phyloP scores from a whole-genome alignment of 257 asterid genomes.

The Thymus mandschuricus region DNA sequence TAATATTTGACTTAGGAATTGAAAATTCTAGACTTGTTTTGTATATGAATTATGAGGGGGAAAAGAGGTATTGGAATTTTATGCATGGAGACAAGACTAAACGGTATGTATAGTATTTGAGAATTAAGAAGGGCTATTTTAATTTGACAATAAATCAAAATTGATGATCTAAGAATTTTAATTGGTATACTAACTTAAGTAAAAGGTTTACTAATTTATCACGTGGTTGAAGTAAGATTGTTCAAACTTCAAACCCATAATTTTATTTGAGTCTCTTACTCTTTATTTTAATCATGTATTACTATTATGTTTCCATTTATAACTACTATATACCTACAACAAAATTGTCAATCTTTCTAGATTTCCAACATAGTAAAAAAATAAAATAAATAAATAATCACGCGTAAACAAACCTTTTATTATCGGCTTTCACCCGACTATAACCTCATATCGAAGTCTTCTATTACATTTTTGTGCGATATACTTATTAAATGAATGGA shows the following conservation, averaged over 20 bases:
- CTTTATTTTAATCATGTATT: too few species aligned
- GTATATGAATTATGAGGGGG: background rate
- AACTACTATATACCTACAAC: background rate
- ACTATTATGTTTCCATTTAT: background rate
- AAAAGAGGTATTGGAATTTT: too few species aligned
- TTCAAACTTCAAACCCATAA: background rate
- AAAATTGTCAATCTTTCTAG: background rate
- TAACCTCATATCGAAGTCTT: too few species aligned
- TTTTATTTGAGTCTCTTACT: background rate
- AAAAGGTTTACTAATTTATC: background rate
- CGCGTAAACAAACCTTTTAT: too few species aligned
- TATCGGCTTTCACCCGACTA: too few species aligned
- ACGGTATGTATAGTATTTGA: background rate
- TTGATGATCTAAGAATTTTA: background rate
- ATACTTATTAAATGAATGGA: too few species aligned
- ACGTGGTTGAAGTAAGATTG: background rate
- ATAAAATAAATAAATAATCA: background rate
- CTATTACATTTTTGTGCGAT: too few species aligned
- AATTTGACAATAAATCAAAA: too few species aligned
- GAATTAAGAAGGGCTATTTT: background rate
- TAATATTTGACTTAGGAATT: slow-evolving; percentile 14
- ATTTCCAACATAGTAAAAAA: background rate
- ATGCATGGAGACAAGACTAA: background rate
- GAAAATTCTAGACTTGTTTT: slow-evolving; percentile 27
- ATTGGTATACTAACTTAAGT: background rate